A percentile compares a stretch with the other conserved stretches of the same genome.
These are phyloP conservation scores for Musa troglodytarum DNA, from an alignment of 176 grass and related monocot genomes.

Conservation along the genomic window DNA sequence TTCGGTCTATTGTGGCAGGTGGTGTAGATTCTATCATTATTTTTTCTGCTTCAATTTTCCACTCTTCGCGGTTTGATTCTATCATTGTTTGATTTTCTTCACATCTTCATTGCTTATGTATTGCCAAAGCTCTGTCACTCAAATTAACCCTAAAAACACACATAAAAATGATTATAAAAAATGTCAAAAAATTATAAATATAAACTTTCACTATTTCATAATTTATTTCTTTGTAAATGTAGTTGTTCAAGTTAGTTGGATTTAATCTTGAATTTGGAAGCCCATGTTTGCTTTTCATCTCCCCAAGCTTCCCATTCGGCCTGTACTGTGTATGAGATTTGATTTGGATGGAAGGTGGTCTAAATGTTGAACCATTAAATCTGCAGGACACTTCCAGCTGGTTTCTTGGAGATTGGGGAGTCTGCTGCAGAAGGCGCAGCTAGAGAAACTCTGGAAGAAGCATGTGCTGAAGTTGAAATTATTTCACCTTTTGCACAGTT, in stretches of 20 bases:
- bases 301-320: background rate
- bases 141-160: too few relatives aligned
- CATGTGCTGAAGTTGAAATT: conserved; percentile 97
- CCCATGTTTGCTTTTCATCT: background rate
- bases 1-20: too few relatives aligned
- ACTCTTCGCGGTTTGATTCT: too few relatives aligned
- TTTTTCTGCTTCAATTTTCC: background rate
- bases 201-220: too few relatives aligned
- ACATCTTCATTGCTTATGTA: too few relatives aligned
- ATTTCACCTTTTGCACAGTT: conserved; percentile 92
- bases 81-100: too few relatives aligned
- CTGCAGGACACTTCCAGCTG: conserved; percentile 93
- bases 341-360: background rate
- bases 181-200: too few relatives aligned
- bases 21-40: too few relatives aligned
- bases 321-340: too few relatives aligned
- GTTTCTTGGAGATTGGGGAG: conserved; percentile 93
- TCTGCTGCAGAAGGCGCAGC: conserved; percentile 74
- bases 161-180: too few relatives aligned
- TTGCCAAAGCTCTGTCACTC: too few relatives aligned
- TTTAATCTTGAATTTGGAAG: background rate
- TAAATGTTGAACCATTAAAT: background rate
- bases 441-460: conserved; percentile 97
- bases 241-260: background rate
- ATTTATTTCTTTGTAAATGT: background rate